A percentile compares a stretch with the other conserved stretches of the same genome.
These are phyloP conservation scores for Vaccinium darrowii DNA, from an alignment of 148 eudicot species.

Conservation along the genomic window DNA sequence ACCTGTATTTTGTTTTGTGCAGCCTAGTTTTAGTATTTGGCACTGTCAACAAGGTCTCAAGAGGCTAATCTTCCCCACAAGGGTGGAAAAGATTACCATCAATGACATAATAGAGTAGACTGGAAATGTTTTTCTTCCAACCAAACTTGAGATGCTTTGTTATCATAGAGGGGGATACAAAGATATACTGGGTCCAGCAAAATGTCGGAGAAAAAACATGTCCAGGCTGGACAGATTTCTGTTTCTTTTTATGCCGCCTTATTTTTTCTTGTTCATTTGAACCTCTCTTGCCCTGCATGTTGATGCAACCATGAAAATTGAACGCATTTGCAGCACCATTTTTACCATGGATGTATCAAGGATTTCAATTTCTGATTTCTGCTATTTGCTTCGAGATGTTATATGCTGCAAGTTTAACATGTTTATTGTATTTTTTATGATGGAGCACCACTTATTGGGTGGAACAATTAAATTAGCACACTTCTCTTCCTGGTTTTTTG, in stretches of 20 bases:
- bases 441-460: neutral
- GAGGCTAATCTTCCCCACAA: neutral
- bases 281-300: neutral
- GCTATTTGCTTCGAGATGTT: neutral
- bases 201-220: neutral
- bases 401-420: neutral
- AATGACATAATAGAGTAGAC: neutral
- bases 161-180: neutral
- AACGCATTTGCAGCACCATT: neutral
- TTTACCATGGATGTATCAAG: neutral
- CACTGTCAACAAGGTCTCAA: neutral
- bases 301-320: neutral
- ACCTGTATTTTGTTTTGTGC: neutral
- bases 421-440: neutral
- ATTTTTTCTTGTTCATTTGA: neutral
- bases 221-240: neutral
- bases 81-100: neutral
- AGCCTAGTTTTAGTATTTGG: neutral
- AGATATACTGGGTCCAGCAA: neutral
- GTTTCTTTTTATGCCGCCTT: neutral
- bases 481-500: neutral
- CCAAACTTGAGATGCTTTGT: neutral
- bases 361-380: neutral
- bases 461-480: neutral
- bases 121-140: neutral